Evolutionary conservation across 129 eudicot genomes (phyloP), one percentile per base, ranked within the genome.

Genomic region (Rutidosis leptorrhynchoides): DNA sequence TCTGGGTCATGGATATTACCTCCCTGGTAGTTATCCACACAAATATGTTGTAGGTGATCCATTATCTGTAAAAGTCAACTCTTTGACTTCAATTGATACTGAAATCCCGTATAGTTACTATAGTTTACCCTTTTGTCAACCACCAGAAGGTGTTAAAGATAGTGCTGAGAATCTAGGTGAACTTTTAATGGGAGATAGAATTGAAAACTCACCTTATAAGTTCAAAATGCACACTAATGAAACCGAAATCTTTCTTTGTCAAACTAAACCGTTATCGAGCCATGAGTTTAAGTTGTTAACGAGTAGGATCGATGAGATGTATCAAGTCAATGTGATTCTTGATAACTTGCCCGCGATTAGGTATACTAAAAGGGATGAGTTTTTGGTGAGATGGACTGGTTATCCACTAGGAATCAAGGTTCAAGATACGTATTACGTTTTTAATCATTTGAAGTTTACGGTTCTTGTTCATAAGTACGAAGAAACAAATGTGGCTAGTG

Each of bases 21-120:
- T 88, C 42, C 96, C 92, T 23, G 92, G 96, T 60, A 85, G 96
- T 72, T 88, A 88, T 46, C 96, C 96, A 22, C 92, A 85, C 77
- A 83, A 88, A 72, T 81, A 88, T 56, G 74, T 62, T 4, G 71
- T 85, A 21, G 96, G 92, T 46, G 96, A 88, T 65, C 27, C 37
- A 59, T 77, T 88, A 65, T 85, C 84, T 51, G 88, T 85, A 66
- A 85, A 88, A 74, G 93, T 88, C 42, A 88, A 88, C 78, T 88
- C 96, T 1, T 40, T 88, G 69, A 88, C 96, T 74, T 88, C 96
- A 52, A 85, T 88, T 25, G 92, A n/a, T n/a, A n/a, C n/a, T n/a
- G n/a, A n/a, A n/a, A n/a, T n/a, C n/a, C n/a, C n/a, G n/a, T n/a
- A n/a, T 62, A 77, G 92, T 77, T 88, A 88, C 75, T 88, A 88